These are phyloP conservation scores for Boletus vinaceobasis DNA, from an alignment of 768 basidiomycete species.

Conservation along the genomic window DNA sequence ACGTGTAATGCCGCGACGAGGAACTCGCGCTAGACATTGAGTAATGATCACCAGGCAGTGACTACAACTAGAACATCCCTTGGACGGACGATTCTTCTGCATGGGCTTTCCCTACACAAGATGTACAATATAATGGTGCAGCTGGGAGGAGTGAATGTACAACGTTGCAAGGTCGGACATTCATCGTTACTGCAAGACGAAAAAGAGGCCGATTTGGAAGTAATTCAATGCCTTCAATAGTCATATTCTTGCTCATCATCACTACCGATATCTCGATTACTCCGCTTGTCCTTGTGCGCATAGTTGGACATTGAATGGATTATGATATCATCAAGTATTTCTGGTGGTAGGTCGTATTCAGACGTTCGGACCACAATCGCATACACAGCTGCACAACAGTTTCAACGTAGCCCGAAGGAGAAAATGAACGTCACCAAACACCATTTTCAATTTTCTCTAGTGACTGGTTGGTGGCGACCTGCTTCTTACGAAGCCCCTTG, in stretches of 20 bases:
- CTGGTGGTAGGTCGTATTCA: conserved; percentile 66
- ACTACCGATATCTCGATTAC: conserved; percentile 15
- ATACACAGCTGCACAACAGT: conserved; percentile 53
- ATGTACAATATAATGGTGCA: conserved; percentile 1
- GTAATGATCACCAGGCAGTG: neutral
- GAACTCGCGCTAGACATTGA: conserved; percentile 17
- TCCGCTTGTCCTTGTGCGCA: conserved; percentile 17
- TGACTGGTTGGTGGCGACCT: conserved; percentile 80
- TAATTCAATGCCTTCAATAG: conserved; percentile 8
- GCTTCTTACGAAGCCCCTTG: conserved; percentile 80
- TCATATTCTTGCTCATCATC: conserved; percentile 29
- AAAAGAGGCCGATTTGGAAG: neutral
- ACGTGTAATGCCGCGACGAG: conserved; percentile 12
- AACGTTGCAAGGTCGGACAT: neutral
- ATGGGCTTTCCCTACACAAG: neutral
- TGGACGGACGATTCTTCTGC: neutral
- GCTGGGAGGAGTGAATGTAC: neutral
- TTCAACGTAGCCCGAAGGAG: conserved; percentile 2
- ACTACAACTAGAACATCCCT: neutral
- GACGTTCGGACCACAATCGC: conserved; percentile 68
- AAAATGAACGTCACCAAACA: conserved; percentile 28
- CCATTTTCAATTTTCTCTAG: conserved; percentile 94
- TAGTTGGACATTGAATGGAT: conserved; percentile 43
- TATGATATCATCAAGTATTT: conserved; percentile 69
- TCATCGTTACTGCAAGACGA: neutral